Base-by-base conservation (phyloP, 345 rosid species). In the Brassica juncea region DNA sequence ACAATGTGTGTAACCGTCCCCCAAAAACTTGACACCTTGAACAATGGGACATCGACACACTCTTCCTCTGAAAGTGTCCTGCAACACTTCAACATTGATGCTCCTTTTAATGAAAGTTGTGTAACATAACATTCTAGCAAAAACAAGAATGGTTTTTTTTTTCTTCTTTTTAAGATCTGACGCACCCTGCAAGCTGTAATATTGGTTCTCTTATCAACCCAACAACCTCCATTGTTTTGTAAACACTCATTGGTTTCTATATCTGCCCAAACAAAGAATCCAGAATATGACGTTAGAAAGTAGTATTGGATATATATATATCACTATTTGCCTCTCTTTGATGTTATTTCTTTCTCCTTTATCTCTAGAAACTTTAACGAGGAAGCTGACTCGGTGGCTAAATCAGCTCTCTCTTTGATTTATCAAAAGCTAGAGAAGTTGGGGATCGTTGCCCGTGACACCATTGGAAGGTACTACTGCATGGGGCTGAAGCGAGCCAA, bases 1-100 rank as follows among this genome's bases (percentile, higher is more conserved):
- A 84, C 97, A 94, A 57, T 85, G 97, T 2, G 91, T 89, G 80
- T 94, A 92, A 70, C 99, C 99, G 75, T 94, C 95, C 7, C 99
- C 97, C 3, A 72, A 55, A 82, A 94, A 90, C 86, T 86, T 87
- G 72, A 91, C 91, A 61, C 99, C 97, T 57, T 84, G 92, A 61
- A 89, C 95, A 12, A 86, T 81, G 8, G 99, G 99, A 75, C 99
- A 94, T 73, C 91, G 89, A 68, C 98, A 94, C 57, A 92, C 94
- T 78, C 98, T 89, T 80, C 97, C 98, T 34, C 97, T 88, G 65
- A 92, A 94, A 62, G 99, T 92, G 80, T 94, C 97, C 97, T 94
- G 68, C 5, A 86, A 64, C 30, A 27, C 30, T 27, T 27, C 30
- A 27, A 27, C 30, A 27, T 27, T 25, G 28, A 25, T 4, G 11